Evolutionary conservation across 441 rosid genomes (phyloP).

Genomic region (Eugenia klotzschiana): DNA sequence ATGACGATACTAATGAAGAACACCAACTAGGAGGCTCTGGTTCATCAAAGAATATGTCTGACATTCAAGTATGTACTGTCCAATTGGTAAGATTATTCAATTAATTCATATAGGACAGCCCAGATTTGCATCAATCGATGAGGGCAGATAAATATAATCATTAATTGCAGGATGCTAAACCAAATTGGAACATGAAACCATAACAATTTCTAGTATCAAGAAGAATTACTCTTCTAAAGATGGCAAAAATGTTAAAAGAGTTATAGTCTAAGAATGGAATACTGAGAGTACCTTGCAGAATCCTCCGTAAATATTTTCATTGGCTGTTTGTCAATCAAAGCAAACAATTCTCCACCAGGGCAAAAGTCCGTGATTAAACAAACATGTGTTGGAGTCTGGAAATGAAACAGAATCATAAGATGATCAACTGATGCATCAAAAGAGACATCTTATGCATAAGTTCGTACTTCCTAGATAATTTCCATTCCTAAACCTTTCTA

Average conservation of each 20-base stretch:
- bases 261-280: background rate
- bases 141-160: background rate
- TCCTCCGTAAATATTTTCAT: slow-evolving; percentile 81
- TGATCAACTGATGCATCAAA: background rate
- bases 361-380: slow-evolving; percentile 96
- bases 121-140: background rate
- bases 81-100: background rate
- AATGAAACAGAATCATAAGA: slow-evolving; percentile 13
- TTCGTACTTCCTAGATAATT: background rate
- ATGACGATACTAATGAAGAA: background rate
- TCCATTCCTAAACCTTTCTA: background rate
- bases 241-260: background rate
- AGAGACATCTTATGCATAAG: background rate
- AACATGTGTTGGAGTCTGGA: slow-evolving; percentile 86
- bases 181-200: background rate
- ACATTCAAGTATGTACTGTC: background rate
- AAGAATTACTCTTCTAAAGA: background rate
- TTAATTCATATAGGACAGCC: background rate
- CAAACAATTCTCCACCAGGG: slow-evolving; percentile 94
- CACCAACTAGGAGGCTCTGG: background rate
- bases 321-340: slow-evolving; percentile 81
- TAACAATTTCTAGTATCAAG: background rate
- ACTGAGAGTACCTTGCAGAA: slow-evolving; percentile 55
- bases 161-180: background rate
- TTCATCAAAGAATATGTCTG: background rate